Evolutionary conservation across 2,329 filamentous ascomycete species (phyloP).

Genomic region (Celoporthe dispersa): DNA sequence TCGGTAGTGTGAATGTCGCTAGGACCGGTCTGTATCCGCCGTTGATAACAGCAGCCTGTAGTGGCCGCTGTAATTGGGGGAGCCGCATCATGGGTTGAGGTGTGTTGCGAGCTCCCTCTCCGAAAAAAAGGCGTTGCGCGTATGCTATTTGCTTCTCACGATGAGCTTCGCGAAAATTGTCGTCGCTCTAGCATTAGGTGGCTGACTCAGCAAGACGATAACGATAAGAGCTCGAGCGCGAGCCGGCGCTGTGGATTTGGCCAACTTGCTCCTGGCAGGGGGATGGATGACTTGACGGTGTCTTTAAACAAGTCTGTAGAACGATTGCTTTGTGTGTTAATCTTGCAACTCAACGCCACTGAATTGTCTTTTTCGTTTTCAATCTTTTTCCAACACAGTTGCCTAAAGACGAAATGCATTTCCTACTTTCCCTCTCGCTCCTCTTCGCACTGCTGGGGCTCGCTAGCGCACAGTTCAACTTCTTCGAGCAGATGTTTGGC

Average conservation of each 20-base stretch:
- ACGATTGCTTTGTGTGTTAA: background rate
- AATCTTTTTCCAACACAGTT: background rate
- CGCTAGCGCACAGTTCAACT: conserved; percentile 83
- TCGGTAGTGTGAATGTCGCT: conserved; percentile 30
- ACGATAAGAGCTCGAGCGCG: conserved; percentile 23
- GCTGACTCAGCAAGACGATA: conserved; percentile 27
- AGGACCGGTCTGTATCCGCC: conserved; percentile 33
- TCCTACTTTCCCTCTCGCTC: conserved; percentile 41
- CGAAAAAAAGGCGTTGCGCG: background rate
- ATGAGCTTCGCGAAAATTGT: conserved; percentile 18
- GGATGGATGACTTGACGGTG: background rate
- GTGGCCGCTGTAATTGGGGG: conserved; percentile 48
- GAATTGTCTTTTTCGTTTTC: background rate
- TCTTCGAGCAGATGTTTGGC: conserved; percentile 98
- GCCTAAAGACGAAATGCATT: conserved; percentile 33
- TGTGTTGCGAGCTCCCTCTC: conserved; percentile 29
- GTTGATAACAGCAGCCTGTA: conserved; percentile 43
- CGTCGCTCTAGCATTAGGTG: conserved; percentile 12
- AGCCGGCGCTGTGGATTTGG: conserved; percentile 18
- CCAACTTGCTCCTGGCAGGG: conserved; percentile 22
- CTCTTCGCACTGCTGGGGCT: conserved; percentile 64
- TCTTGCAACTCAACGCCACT: background rate
- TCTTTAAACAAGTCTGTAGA: background rate
- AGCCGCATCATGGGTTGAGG: conserved; percentile 44
- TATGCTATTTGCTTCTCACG: conserved; percentile 12